These are phyloP conservation scores for Ceratopteris richardii DNA, from an alignment of 75 land plant genomes.

Conservation along the genomic window DNA sequence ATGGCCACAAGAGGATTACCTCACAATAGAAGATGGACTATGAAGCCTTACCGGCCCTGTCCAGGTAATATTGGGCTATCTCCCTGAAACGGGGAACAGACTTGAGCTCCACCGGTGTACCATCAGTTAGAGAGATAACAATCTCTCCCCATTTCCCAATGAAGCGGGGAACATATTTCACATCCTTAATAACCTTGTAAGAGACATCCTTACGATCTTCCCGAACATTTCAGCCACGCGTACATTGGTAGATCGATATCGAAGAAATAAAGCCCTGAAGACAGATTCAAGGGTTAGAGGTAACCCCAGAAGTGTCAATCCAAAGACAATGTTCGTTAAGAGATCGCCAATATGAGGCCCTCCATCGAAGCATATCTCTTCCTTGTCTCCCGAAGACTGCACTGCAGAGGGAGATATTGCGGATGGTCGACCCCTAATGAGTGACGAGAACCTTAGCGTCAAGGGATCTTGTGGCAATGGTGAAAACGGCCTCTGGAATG, in stretches of 20 bases:
- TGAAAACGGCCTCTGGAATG: too few species aligned
- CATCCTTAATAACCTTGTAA: slow-evolving; percentile 64
- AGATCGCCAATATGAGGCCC: slow-evolving; percentile 97
- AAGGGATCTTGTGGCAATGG: too few species aligned
- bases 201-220: slow-evolving; percentile 73
- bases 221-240: slow-evolving; percentile 86
- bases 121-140: slow-evolving; percentile 73
- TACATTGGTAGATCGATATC: slow-evolving; percentile 79
- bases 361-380: slow-evolving; percentile 84
- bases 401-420: too few species aligned
- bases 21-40: too few species aligned
- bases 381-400: slow-evolving; percentile 11
- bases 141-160: slow-evolving; percentile 95
- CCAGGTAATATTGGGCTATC: slow-evolving; percentile 70
- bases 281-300: slow-evolving; percentile 83
- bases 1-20: too few species aligned
- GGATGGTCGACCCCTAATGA: too few species aligned
- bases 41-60: slow-evolving; percentile 45
- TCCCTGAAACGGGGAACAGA: slow-evolving; percentile 85
- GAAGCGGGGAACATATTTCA: slow-evolving; percentile 78
- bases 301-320: slow-evolving; percentile 80
- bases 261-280: slow-evolving; percentile 60
- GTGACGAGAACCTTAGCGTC: too few species aligned
- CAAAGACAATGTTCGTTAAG: slow-evolving; percentile 67
- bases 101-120: slow-evolving; percentile 74